Evolutionary conservation across 495 filamentous ascomycete species (phyloP).

Genomic region (Penicillium diatomitis): DNA sequence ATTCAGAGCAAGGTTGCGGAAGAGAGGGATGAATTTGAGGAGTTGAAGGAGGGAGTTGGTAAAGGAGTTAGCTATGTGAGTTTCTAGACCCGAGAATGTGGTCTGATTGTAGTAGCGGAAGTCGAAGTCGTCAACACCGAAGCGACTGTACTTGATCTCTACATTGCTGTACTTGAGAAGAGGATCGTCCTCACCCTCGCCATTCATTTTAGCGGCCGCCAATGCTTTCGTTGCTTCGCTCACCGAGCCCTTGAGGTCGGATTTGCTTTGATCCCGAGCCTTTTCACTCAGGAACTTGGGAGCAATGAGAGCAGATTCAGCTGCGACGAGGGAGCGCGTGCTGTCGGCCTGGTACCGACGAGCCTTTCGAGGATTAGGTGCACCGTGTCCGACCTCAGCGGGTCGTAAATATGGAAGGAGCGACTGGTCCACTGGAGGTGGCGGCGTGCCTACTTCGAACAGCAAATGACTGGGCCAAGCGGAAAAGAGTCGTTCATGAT

Average conservation of each 20-base stretch:
- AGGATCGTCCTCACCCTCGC: slow-evolving; percentile 59
- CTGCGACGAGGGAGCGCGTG: slow-evolving; percentile 43
- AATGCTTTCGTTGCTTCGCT: slow-evolving; percentile 56
- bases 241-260: slow-evolving; percentile 43
- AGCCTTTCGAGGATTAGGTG: slow-evolving; percentile 63
- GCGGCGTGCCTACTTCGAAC: slow-evolving; percentile 76
- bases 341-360: slow-evolving; percentile 78
- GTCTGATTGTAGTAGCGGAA: slow-evolving; percentile 87
- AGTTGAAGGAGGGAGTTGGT: slow-evolving; percentile 89
- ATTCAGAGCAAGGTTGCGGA: slow-evolving; percentile 83
- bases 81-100: slow-evolving; percentile 81
- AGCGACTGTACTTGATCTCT: slow-evolving; percentile 95
- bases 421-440: slow-evolving; percentile 64
- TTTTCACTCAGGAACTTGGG: slow-evolving; percentile 94
- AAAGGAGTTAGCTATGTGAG: slow-evolving; percentile 92
- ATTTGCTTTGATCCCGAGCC: slow-evolving; percentile 55
- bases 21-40: slow-evolving; percentile 76
- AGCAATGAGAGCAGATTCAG: slow-evolving; percentile 50
- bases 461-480: slow-evolving; percentile 79
- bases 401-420: slow-evolving; percentile 57
- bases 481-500: slow-evolving; percentile 77
- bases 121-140: slow-evolving; percentile 91
- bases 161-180: slow-evolving; percentile 80
- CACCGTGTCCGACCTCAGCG: slow-evolving; percentile 63
- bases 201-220: slow-evolving; percentile 49